Evolutionary conservation across 768 basidiomycete species (phyloP).

Genomic region (Kwoniella dejecticola): DNA sequence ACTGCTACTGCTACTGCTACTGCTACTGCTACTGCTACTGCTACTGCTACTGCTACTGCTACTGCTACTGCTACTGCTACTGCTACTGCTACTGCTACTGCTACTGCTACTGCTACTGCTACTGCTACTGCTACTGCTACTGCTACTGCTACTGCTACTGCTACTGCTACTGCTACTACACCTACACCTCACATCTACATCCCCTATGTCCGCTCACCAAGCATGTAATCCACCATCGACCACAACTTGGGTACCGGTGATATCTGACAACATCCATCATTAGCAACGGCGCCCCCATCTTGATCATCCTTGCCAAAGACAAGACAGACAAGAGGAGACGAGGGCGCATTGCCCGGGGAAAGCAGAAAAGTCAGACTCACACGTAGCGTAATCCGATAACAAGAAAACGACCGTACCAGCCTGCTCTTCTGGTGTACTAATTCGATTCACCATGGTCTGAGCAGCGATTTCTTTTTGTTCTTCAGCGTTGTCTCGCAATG

Average conservation of each 20-base stretch:
- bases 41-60: too few relatives aligned
- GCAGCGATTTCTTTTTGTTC: conserved; percentile 18
- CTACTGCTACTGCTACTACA: not conserved
- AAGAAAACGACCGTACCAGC: conserved; percentile 48
- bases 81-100: too few relatives aligned
- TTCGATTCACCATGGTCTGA: conserved; percentile 33
- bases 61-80: too few relatives aligned
- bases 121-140: too few relatives aligned
- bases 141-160: too few relatives aligned
- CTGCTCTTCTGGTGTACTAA: conserved; percentile 42
- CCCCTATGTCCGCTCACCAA: not conserved
- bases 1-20: too few relatives aligned
- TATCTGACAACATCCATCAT: conserved; percentile 26
- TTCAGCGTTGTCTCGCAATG: conserved; percentile 28
- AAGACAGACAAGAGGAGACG: too few relatives aligned
- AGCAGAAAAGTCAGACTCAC: conserved; percentile 34
- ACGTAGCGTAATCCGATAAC: conserved; percentile 45
- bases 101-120: too few relatives aligned
- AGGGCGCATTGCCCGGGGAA: too few relatives aligned
- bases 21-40: too few relatives aligned
- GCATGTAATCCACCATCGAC: conserved; percentile 43
- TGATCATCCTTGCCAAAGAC: too few relatives aligned
- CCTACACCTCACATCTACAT: not conserved
- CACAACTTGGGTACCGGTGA: conserved; percentile 40
- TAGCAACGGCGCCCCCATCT: not conserved